Percentiles rank a stretch among this genome's conserved stretches.
phyloP scores from a whole-genome alignment of 768 basidiomycete genomes.

The Lenzites betulinus region DNA sequence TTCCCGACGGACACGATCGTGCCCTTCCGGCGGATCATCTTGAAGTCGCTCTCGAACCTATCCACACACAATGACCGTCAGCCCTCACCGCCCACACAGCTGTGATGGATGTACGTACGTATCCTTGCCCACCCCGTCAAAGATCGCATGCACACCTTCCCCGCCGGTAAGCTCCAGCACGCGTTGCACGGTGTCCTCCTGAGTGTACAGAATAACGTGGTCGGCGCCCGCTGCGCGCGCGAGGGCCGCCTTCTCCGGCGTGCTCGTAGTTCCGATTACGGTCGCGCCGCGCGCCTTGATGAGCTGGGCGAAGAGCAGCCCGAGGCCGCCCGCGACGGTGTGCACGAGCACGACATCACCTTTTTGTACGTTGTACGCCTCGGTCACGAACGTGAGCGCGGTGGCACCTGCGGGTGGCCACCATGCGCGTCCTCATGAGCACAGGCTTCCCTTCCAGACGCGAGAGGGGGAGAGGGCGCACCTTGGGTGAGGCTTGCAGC shows the following conservation, averaged over 20 bases:
- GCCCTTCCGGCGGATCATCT: constrained; percentile 81
- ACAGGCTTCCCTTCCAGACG: too few species aligned
- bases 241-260: constrained; percentile 73
- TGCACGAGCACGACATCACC: constrained; percentile 82
- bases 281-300: constrained; percentile 73
- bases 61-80: not conserved
- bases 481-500: constrained; percentile 65
- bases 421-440: too few species aligned
- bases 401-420: constrained; percentile 59
- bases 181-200: constrained; percentile 70
- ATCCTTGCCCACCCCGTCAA: constrained; percentile 94
- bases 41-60: constrained; percentile 76
- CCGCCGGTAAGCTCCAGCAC: constrained; percentile 77
- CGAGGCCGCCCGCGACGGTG: constrained; percentile 90
- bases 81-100: too few species aligned
- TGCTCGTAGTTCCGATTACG: constrained; percentile 94
- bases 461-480: constrained; percentile 1
- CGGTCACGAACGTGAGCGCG: constrained; percentile 72
- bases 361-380: constrained; percentile 81
- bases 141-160: constrained; percentile 82
- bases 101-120: constrained; percentile 68
- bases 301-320: too few species aligned
- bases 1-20: constrained; percentile 92
- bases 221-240: constrained; percentile 79
- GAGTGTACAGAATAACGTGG: constrained; percentile 79